Evolutionary conservation across 768 basidiomycete genomes (phyloP), one percentile per base, ranked within the genome.

Genomic region (Flagelloscypha sp.): DNA sequence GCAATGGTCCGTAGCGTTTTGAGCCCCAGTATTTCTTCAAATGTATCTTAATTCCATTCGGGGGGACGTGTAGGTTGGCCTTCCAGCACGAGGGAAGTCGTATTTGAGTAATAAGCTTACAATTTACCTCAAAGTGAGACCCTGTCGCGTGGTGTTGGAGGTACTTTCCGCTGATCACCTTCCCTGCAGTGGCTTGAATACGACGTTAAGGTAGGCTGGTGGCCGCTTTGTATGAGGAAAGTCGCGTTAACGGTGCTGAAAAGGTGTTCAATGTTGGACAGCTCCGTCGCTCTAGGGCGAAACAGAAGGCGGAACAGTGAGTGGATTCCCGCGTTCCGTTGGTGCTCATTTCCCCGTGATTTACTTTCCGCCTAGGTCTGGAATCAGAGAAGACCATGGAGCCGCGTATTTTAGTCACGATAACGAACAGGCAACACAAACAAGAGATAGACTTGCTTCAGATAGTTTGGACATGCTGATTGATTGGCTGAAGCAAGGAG

Each of bases 231-330:
- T 25, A 15, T 27, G 22, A 23, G 15, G 24, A 9, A 23, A 24
- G 16, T 13, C 30, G 19, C n/a, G 7, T 21, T 13, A 8, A 29
- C 42, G 41, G n/a, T n/a, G n/a, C n/a, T n/a, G n/a, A 20, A 29
- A 24, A 92, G 85, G 95, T 98, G 5, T 98, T 98, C 69, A 98
- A 99, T 53, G 95, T 98, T 19, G 95, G 94, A 5, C 94, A 98
- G 56, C 65, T 95, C 16, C 74, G 93, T 38, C 76, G 92, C 19
- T 83, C 84, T 1, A 77, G 92, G 44, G 94, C 94, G 11, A 74
- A 66, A 40, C 78, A 85, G 52, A 76, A 71, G 54, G 84, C 81
- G n/a, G 65, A 80, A 49, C 74, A 79, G 83, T 88, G 42, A 38
- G 68, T 50, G 29, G n/a, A 12, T 25, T 10, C 35, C 34, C 17